Base-by-base conservation (phyloP, 805 yeast genomes). In the Phaffomyces opuntiae region DNA sequence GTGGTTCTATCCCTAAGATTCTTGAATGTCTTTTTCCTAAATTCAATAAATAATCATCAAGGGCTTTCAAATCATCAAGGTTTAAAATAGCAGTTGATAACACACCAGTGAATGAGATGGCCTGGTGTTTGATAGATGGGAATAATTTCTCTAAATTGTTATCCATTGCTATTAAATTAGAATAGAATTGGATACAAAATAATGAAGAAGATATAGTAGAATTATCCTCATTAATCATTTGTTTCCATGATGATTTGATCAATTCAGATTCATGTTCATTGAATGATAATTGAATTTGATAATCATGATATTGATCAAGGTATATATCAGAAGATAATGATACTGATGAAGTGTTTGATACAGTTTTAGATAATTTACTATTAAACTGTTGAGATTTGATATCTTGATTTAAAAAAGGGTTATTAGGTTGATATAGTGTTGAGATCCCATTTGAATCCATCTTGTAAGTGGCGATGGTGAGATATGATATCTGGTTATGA, bases 41-140 rank as follows among this genome's bases (percentile, higher is more conserved):
- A 40, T 76, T 74, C 38, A 67, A 67, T 42, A 87, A 64, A 46
- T 80, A 81, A 25, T 73, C 82, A 54, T 83, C 81, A 53, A 86
- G 64, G 7, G 64, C 62, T 3, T 72, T 57, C 43, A 86, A 67
- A 51, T 80, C 72, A 44, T 83, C 89, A 43, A 87, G 66, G 52
- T 78, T 79, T 27, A 74, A 64, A 48, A 87, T 77, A 3, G 90
- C 84, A 38, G 79, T 72, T 27, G 85, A 75, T 54, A 87, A 62
- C 17, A 87, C 87, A 6, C 90, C 89, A 0, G 91, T 88, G 67
- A 87, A 82, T 8, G 90, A 76, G 14, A 79, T 76, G 1, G 93
- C 88, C 64, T 87, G 95, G 59, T 84, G 89, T 50, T 75, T 75
- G 51, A 86, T 78, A 7, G 86, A 78, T 0, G 95, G 95, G 60